Base-by-base conservation (phyloP, 371 early-diverging fungal species). In the Sporodiniella umbellata region DNA sequence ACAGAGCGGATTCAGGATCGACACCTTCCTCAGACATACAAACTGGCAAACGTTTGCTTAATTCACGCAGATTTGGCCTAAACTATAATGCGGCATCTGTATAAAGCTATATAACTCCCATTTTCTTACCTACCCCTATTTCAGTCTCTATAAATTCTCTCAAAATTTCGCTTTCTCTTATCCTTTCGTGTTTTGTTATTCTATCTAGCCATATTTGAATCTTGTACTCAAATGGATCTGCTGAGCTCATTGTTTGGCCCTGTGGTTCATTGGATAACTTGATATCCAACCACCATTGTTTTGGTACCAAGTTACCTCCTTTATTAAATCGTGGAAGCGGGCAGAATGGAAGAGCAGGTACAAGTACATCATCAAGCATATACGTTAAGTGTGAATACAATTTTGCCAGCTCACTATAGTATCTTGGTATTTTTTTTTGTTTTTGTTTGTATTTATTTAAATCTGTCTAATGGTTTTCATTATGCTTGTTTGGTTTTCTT, bases 71-170 rank as follows among this genome's bases (percentile, higher is more conserved):
- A n/a, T 33, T 40, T 4, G 61, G 61, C 28, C 61, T 51, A 61
- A 61, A 61, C 61, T 61, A 45, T 22, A 30, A 22, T 19, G 18
- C 18, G n/a, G n/a, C 22, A 4, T 2, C 10, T 40, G 22, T 40
- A 19, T 48, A 19, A 24, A 33, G 8, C 10, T 45, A 37, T 21
- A 39, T 42, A 42, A 11, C 2, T 33, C 8, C 42, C 12, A 17
- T 35, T 18, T 30, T 44, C 62, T 59, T 58, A 57, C 57, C 54
- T 67, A 73, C 74, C 55, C 75, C 75, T 23, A 67, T 54, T 57
- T 75, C 75, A 46, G 68, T 69, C 49, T 75, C 75, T 11, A 75
- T 56, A 58, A 75, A 75, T 47, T 71, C 75, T 31, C 70, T 60
- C 24, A 75, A 37, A 7, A 60, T 70, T 58, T 75, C 70, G 24